Conservation (phyloP, 768 basidiomycete genomes). For the Tulasnella sp. region DNA sequence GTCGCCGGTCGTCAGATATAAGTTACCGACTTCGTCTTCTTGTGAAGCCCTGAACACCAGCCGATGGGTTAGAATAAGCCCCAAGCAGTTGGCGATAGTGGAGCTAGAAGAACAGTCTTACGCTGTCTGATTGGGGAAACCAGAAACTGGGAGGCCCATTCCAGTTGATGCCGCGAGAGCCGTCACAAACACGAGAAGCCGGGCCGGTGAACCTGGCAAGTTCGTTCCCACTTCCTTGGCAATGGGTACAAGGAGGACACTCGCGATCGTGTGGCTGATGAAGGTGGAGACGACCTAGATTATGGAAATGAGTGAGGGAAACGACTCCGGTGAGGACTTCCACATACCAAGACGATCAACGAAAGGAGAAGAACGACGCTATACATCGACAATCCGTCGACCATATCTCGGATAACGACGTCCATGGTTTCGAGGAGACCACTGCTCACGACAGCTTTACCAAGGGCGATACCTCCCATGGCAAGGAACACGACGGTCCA, state of each 20-base stretch:
- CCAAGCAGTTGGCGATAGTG: background rate
- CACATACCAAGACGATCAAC: constrained; percentile 52
- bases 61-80: background rate
- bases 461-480: constrained; percentile 96
- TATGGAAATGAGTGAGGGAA: constrained; percentile 20
- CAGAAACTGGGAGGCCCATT: constrained; percentile 98
- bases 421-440: constrained; percentile 79
- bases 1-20: constrained; percentile 75
- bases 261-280: constrained; percentile 96
- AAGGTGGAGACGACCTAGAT: constrained; percentile 78
- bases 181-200: constrained; percentile 87
- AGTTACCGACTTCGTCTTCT: constrained; percentile 86
- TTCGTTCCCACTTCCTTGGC: constrained; percentile 81
- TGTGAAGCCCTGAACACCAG: constrained; percentile 58
- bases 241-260: constrained; percentile 92
- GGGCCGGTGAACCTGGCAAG: constrained; percentile 52
- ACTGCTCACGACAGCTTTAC: constrained; percentile 82
- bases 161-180: constrained; percentile 87
- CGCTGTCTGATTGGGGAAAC: constrained; percentile 99
- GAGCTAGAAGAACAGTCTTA: constrained; percentile 32
- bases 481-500: constrained; percentile 95
- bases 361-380: constrained; percentile 61
- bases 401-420: constrained; percentile 40
- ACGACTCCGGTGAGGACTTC: constrained; percentile 16
- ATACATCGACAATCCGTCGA: constrained; percentile 54